Conservation (phyloP, 2,329 filamentous ascomycete genomes). For the Colletotrichum salicis region DNA sequence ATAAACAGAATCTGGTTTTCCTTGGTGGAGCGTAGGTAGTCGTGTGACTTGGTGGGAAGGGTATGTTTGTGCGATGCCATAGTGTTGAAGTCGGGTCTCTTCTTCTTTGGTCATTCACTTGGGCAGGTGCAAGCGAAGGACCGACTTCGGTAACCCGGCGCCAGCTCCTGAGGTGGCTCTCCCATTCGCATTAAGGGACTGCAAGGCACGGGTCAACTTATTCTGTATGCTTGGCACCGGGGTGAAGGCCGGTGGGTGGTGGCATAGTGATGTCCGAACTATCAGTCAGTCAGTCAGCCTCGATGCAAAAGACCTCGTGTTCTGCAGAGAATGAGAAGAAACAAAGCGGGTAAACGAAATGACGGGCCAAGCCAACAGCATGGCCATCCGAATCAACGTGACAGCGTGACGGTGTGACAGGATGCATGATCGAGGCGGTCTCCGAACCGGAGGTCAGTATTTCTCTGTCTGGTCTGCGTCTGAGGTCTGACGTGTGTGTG, state of each 20-base stretch:
- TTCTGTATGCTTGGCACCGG: background rate
- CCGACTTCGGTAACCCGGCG: conserved; percentile 15
- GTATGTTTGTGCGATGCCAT: too few species aligned
- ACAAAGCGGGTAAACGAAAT: background rate
- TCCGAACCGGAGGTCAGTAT: conserved; percentile 17
- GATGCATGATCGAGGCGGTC: background rate
- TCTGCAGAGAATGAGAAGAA: background rate
- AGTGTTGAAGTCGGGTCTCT: too few species aligned
- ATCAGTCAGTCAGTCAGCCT: conserved; percentile 14
- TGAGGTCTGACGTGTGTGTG: background rate
- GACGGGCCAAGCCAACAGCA: conserved; percentile 8
- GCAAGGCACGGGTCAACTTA: background rate
- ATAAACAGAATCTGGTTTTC: too few species aligned
- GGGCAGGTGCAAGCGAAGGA: conserved; percentile 17
- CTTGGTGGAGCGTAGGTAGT: too few species aligned
- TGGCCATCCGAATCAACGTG: conserved; percentile 15
- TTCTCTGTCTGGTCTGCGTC: background rate
- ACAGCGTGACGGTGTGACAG: conserved; percentile 9
- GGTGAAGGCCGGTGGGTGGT: background rate
- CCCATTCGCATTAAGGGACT: background rate
- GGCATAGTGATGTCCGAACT: conserved; percentile 1
- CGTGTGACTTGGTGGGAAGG: too few species aligned
- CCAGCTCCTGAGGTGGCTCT: background rate
- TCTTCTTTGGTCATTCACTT: too few species aligned
- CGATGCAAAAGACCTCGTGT: conserved; percentile 17